A percentile compares a stretch with the other conserved stretches of the same genome.
phyloP scores from a whole-genome alignment of 495 filamentous ascomycete species.

The Thermothielavioides terrestris region DNA sequence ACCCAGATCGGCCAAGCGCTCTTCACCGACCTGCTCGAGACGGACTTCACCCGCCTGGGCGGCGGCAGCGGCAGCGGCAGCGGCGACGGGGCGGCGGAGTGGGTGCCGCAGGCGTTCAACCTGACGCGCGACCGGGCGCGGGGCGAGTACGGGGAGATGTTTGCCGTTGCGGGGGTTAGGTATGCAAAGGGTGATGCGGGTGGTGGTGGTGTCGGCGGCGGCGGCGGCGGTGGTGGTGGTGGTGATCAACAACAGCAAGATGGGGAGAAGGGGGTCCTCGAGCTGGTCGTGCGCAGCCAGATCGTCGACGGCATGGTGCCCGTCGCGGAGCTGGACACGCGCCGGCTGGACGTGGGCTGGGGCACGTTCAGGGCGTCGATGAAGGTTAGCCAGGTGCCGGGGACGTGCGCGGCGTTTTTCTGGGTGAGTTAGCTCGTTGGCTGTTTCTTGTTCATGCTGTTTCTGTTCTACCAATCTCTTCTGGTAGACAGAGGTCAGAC shows the following conservation, averaged over 20 bases:
- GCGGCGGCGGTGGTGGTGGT: too few relatives aligned
- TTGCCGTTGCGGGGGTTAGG: conserved; percentile 42
- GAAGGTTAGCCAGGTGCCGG: conserved; percentile 47
- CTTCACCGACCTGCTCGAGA: conserved; percentile 62
- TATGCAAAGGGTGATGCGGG: conserved; percentile 34
- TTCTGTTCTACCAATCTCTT: neutral
- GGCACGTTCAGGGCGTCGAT: conserved; percentile 61
- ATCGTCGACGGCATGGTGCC: conserved; percentile 44
- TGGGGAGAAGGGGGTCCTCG: conserved; percentile 34
- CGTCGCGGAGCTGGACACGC: conserved; percentile 51
- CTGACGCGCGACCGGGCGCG: conserved; percentile 42
- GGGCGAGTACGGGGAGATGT: conserved; percentile 59
- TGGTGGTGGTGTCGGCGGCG: too few relatives aligned
- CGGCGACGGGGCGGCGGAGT: conserved; percentile 45
- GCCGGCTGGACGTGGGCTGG: conserved; percentile 50
- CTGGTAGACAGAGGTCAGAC: neutral
- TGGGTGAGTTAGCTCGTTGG: conserved; percentile 45
- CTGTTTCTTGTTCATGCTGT: too few relatives aligned
- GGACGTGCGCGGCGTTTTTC: conserved; percentile 72
- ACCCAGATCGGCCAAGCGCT: conserved; percentile 27
- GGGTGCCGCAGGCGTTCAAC: conserved; percentile 57
- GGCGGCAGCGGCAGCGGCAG: conserved; percentile 13
- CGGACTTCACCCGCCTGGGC: conserved; percentile 52
- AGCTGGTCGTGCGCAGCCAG: conserved; percentile 48
- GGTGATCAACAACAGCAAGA: conserved; percentile 23